Percentiles rank a stretch among this genome's conserved stretches.
Evolutionary conservation across 371 early-diverging fungal species (phyloP).

Genomic region (Basidiobolus meristosporus): DNA sequence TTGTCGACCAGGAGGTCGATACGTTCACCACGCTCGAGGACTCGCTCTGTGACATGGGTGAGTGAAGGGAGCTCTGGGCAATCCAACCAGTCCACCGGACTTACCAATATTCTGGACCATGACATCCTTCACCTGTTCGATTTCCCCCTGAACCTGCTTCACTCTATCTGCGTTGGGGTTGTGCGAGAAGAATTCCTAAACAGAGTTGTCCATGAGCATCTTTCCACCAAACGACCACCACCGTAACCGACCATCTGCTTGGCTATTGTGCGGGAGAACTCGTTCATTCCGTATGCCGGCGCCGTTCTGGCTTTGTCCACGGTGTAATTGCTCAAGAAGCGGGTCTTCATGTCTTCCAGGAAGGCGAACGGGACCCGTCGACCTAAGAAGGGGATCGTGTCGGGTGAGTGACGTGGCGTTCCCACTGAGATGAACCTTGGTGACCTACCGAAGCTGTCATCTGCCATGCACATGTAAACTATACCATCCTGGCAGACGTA

Average conservation of each 20-base stretch:
- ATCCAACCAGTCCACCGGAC: conserved; percentile 1
- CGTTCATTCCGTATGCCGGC: conserved; percentile 57
- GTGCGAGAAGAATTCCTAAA: conserved; percentile 49
- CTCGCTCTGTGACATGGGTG: conserved; percentile 42
- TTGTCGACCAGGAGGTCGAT: conserved; percentile 83
- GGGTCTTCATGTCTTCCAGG: conserved; percentile 55
- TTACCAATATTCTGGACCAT: conserved; percentile 84
- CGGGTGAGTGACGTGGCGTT: background rate
- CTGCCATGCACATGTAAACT: conserved; percentile 78
- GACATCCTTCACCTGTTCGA: conserved; percentile 83
- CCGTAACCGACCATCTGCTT: conserved; percentile 46
- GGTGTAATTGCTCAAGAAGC: conserved; percentile 37
- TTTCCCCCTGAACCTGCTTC: conserved; percentile 71
- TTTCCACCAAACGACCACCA: no score
- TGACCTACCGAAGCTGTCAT: conserved; percentile 51
- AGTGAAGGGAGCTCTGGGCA: background rate
- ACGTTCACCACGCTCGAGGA: conserved; percentile 78
- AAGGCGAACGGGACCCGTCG: conserved; percentile 81
- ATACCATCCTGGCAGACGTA: conserved; percentile 63
- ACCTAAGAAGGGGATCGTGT: conserved; percentile 8
- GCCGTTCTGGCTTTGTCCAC: conserved; percentile 30
- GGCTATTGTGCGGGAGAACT: conserved; percentile 60
- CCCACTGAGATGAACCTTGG: background rate
- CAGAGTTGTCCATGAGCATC: background rate
- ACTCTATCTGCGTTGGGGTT: conserved; percentile 56